Evolutionary conservation across 148 eudicot genomes (phyloP).

Genomic region (Vaccinium vitisidaea): DNA sequence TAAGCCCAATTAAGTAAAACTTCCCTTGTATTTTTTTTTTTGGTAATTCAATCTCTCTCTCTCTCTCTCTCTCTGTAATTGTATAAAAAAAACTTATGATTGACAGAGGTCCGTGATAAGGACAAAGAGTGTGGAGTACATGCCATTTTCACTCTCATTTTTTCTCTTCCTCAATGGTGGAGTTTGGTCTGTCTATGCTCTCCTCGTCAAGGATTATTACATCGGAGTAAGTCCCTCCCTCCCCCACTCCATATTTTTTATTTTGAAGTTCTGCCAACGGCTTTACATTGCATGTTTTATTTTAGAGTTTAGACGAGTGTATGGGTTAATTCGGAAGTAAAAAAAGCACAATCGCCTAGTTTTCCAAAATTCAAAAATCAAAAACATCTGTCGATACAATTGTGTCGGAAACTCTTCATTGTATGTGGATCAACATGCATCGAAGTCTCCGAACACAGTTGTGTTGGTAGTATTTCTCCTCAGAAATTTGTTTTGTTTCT

Average conservation of each 20-base stretch:
- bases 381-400: too few species aligned
- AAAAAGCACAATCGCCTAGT: neutral
- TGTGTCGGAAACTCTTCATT: too few species aligned
- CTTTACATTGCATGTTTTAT: neutral
- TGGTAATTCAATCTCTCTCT: too few species aligned
- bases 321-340: too few species aligned
- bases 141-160: slow-evolving; percentile 37
- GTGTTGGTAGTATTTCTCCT: too few species aligned
- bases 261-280: neutral
- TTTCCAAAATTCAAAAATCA: neutral
- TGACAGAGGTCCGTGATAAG: slow-evolving; percentile 29
- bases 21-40: too few species aligned
- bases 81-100: neutral
- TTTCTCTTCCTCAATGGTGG: slow-evolving; percentile 34
- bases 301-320: too few species aligned
- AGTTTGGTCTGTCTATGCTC: slow-evolving; percentile 28
- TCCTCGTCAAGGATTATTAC: slow-evolving; percentile 24
- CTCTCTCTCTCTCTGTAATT: too few species aligned
- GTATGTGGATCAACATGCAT: too few species aligned
- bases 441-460: too few species aligned
- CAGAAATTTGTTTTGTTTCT: too few species aligned
- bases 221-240: slow-evolving; percentile 25
- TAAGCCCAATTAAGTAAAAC: too few species aligned
- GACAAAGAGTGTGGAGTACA: slow-evolving; percentile 38
- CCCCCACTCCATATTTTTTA: neutral